These are phyloP conservation scores for Sarocladium kiliense DNA, from an alignment of 2,329 filamentous ascomycete genomes.

Conservation along the genomic window DNA sequence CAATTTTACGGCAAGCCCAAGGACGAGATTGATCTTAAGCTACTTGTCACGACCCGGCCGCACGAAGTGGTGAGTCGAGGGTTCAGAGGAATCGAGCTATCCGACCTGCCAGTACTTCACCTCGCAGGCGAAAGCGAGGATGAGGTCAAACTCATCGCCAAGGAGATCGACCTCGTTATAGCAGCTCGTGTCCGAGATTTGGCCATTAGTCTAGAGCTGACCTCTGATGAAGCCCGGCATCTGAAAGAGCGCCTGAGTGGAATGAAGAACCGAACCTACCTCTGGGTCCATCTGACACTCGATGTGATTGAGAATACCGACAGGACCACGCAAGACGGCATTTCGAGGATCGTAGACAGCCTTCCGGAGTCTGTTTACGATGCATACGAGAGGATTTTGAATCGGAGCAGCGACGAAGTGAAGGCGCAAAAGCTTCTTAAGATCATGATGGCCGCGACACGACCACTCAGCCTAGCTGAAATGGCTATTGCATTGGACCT, in stretches of 20 bases:
- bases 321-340: constrained; percentile 9
- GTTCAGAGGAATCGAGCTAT: constrained; percentile 13
- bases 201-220: not conserved
- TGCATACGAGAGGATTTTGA: constrained; percentile 21
- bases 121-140: constrained; percentile 15
- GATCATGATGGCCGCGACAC: constrained; percentile 19
- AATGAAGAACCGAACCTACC: constrained; percentile 18
- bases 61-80: constrained; percentile 18
- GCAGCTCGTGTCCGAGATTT: constrained; percentile 11
- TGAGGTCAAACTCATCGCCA: constrained; percentile 13
- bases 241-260: constrained; percentile 11
- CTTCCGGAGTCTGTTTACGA: constrained; percentile 18
- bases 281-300: constrained; percentile 20
- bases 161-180: constrained; percentile 18
- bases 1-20: constrained; percentile 17
- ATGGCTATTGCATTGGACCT: constrained; percentile 17
- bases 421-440: constrained; percentile 16
- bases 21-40: constrained; percentile 24
- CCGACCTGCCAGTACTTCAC: constrained; percentile 13
- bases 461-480: constrained; percentile 18
- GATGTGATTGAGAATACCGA: constrained; percentile 13
- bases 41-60: constrained; percentile 28
- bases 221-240: constrained; percentile 10
- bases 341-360: constrained; percentile 10
- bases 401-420: constrained; percentile 11